Base-by-base conservation (phyloP, 148 eudicot species). In the Persicaria tinctoria region DNA sequence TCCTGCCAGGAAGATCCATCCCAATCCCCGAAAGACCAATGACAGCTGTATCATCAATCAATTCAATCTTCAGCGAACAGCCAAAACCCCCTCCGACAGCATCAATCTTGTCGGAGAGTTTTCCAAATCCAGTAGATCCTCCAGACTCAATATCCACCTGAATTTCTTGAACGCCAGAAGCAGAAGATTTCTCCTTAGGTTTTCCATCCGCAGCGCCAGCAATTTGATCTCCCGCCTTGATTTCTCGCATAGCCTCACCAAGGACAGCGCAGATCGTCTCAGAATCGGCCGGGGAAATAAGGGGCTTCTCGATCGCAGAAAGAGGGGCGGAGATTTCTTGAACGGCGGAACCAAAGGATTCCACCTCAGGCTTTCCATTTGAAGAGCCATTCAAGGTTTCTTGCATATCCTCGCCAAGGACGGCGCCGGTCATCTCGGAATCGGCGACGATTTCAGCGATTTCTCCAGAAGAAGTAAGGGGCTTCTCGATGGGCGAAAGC, bases 41-140 rank as follows among this genome's bases (percentile, higher is more conserved):
- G 13, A 86, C 72, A 9, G 81, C 73, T 5, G 83, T 81, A 53
- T 53, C 89, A 80, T 83, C 87, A 70, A 85, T 71, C 74, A 80
- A 76, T 51, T 78, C 83, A 78, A 79, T 76, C 70, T 54, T 76
- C 78, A 83, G 56, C 51, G 82, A 68, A 81, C 74, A 74, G 23
- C 69, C 46, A 32, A 18, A 32, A 32, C 38, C 69, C 16, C 27
- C 46, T 38, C 46, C 45, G 11, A 63, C n/a, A 1, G 46, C 45
- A 32, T 63, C 68, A 10, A 64, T 64, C 38, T 64, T 64, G 18
- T 64, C 48, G 17, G 70, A 41, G 8, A 13, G n/a, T 14, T 64
- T 64, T 14, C 46, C 48, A 38, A 14, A 38, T 4, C 70, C 47
- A 50, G 51, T 50, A 50, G 47, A 7, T 5, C 32, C 70, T 12